A percentile compares a stretch with the other conserved stretches of the same genome.
Evolutionary conservation across 805 yeast genomes (phyloP).

Genomic region (Sugiyamaella lignohabitans): DNA sequence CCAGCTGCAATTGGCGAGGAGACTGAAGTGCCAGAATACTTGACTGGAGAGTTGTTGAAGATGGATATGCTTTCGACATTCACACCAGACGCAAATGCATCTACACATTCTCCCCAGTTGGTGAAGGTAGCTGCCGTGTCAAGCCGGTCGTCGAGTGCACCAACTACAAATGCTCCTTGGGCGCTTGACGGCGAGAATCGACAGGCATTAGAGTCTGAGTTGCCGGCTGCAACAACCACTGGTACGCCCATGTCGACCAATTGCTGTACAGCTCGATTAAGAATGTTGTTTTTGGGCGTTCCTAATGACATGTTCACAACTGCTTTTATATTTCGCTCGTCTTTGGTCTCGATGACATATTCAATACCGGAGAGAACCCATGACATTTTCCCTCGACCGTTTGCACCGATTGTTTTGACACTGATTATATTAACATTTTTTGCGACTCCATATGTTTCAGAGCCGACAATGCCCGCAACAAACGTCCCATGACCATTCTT

Average conservation of each 20-base stretch:
- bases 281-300: constrained; percentile 23
- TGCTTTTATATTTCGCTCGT: constrained; percentile 15
- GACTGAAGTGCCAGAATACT: constrained; percentile 75
- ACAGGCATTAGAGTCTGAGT: constrained; percentile 72
- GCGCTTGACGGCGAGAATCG: constrained; percentile 82
- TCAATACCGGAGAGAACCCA: constrained; percentile 31
- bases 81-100: constrained; percentile 80
- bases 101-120: constrained; percentile 93
- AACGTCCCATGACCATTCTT: constrained; percentile 85
- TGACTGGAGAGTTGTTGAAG: constrained; percentile 8
- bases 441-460: constrained; percentile 72
- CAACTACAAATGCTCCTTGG: constrained; percentile 65
- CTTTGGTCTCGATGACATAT: constrained; percentile 25
- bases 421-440: constrained; percentile 57
- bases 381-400: constrained; percentile 56
- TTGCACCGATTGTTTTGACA: constrained; percentile 58
- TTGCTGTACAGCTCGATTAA: constrained; percentile 25
- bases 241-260: constrained; percentile 22
- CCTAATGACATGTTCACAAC: constrained; percentile 26
- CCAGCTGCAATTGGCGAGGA: constrained; percentile 95
- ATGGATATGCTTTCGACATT: constrained; percentile 54
- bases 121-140: constrained; percentile 71
- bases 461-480: constrained; percentile 80
- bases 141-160: constrained; percentile 73
- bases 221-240: constrained; percentile 47